Percentiles rank a stretch among this genome's conserved stretches.
Conservation (phyloP, 345 rosid species). For the Triadica sebifera region DNA sequence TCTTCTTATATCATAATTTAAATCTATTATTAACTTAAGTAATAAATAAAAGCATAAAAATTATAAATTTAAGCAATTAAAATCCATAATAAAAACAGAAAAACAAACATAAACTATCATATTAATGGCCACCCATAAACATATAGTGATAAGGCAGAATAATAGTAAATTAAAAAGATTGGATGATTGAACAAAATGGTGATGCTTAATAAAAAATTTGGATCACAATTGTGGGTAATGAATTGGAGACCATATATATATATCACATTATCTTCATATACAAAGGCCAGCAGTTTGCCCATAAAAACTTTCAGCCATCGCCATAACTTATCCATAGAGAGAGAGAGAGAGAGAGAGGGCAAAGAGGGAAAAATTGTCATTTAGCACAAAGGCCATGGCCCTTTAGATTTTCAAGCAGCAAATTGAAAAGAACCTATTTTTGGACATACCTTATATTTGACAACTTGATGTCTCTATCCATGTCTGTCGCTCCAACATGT, state of each 20-base stretch:
- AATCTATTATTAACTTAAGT: no score
- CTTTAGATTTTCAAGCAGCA: conserved; percentile 31
- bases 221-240: background rate
- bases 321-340: conserved; percentile 13
- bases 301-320: conserved; percentile 23
- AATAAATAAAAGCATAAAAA: no score
- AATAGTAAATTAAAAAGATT: no score
- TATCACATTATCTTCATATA: background rate
- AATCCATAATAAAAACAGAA: no score
- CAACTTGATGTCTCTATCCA: conserved; percentile 24
- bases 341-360: background rate
- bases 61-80: no score
- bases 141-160: no score
- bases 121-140: no score
- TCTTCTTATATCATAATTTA: no score
- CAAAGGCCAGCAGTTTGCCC: conserved; percentile 7
- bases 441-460: conserved; percentile 30
- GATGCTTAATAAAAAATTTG: background rate
- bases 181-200: background rate
- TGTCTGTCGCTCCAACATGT: conserved; percentile 25
- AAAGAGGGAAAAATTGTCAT: conserved; percentile 14
- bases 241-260: conserved; percentile 1
- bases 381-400: conserved; percentile 27
- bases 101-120: no score
- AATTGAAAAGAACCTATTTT: conserved; percentile 31